Evolutionary conservation across 441 rosid genomes (phyloP), one percentile per base, ranked within the genome.

Genomic region (Eutrema salsugineum): DNA sequence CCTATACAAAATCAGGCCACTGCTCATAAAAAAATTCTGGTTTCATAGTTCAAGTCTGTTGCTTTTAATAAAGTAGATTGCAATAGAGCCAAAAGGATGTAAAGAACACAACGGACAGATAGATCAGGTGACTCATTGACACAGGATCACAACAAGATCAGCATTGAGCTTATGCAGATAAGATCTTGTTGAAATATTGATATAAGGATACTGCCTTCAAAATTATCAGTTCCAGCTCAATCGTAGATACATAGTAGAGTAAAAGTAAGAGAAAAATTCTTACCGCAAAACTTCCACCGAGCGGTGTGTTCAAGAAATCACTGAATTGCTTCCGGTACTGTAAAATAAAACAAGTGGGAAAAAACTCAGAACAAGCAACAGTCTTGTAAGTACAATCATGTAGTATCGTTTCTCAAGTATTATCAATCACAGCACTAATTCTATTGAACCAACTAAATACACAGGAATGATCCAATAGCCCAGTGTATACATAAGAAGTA

Each of bases 311-410:
- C 69, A 88, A 75, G 70, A 89, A 88, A 53, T 85, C 88, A 85
- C 48, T 86, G 39, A 94, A 76, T 66, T 86, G 88, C 87, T 82
- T 91, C 82, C 97, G 90, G 85, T 91, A 91, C 97, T 91, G 97
- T 82, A 85, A 83, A 14, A 17, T 39, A 15, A 58, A 66, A 27
- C 39, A 50, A 9, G 43, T 50, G 12, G 12, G 24, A 5, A 6
- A 70, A 49, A 43, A 14, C 33, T 70, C 73, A 66, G 61, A 12
- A 39, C 62, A 71, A 57, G 63, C 33, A 61, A 51, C 36, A 28
- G 33, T 24, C 67, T 59, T 60, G 19, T 24, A 58, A 3, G 20
- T 46, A 44, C n/a, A 55, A 42, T 16, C 39, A 49, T 0, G 32
- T 14, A 17, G 8, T 30, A 68, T 68, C 33, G 19, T 3, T 30